Percentiles rank a stretch among this genome's conserved stretches.
Evolutionary conservation across 2,329 filamentous ascomycete species (phyloP).

Genomic region (Neurospora crassa): DNA sequence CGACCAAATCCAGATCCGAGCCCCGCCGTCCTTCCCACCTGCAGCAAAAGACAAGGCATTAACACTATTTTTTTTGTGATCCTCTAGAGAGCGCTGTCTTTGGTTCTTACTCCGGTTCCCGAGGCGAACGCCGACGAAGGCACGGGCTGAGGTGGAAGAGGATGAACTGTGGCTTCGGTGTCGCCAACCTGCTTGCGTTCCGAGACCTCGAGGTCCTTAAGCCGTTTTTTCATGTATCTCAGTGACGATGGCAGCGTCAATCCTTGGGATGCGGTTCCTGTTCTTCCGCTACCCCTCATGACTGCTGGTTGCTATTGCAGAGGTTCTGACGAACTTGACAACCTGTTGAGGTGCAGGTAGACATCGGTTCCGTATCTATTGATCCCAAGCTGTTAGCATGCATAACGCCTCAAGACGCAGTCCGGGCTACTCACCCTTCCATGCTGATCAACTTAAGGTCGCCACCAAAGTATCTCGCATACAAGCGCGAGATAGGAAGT

Average conservation of each 20-base stretch:
- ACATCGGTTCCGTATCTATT: constrained; percentile 92
- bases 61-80: not conserved
- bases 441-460: constrained; percentile 97
- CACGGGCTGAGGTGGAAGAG: not conserved
- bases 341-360: constrained; percentile 91
- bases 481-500: constrained; percentile 83
- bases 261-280: constrained; percentile 44
- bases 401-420: not conserved
- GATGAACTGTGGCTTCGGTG: constrained; percentile 64
- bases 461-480: constrained; percentile 94
- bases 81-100: constrained; percentile 14
- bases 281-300: constrained; percentile 59
- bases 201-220: constrained; percentile 63
- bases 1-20: constrained; percentile 1
- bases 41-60: not conserved
- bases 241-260: constrained; percentile 43
- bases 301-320: constrained; percentile 90
- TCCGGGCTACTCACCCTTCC: constrained; percentile 67
- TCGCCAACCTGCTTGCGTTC: constrained; percentile 88
- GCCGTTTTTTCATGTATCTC: constrained; percentile 56
- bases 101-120: constrained; percentile 5
- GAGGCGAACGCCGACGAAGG: constrained; percentile 1
- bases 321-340: constrained; percentile 92
- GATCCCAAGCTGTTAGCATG: constrained; percentile 28
- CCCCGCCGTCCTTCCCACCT: not conserved